Base-by-base conservation (phyloP, 2,329 filamentous ascomycete genomes). In the Fusarium virguliforme region DNA sequence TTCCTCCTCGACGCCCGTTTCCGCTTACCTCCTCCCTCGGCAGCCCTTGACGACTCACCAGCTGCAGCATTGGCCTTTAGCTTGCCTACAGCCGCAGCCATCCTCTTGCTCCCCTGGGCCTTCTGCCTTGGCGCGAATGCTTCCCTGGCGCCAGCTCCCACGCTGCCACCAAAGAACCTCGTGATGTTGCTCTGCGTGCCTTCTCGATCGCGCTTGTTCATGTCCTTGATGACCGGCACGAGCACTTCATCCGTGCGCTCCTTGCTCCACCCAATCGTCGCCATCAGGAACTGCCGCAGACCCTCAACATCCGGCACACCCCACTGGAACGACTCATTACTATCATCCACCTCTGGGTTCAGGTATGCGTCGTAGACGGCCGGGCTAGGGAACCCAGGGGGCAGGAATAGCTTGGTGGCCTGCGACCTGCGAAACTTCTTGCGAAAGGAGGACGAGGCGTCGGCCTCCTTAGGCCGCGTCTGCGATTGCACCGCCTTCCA, bases 181-280 rank as follows among this genome's bases (percentile, higher is more conserved):
- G 96, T 99, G 72, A 99, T 97, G 74, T 99, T 99, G 64, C 90
- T 91, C 84, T 99, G 96, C 18, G 95, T 98, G 7, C 96, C 96
- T 82, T 98, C 96, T 30, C 90, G 86, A 71, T 94, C 92, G 40
- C 96, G 87, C 4, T 90, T 89, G 79, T 98, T 98, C 93, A 99
- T 97, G 77, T 99, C 96, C 62, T 91, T 88, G 70, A 99, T 96
- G 1, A 99, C 97, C 0, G 96, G 96, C 1, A 99, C 94, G 2
- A 99, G 88, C 3, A 99, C 93, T 80, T 99, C 96, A 76, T 99
- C 96, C 0, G 95, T 98, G 8, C 94, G 87, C 80, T 98, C 95
- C 79, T 92, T 91, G 60, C 87, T 90, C 96, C 96, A 99, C 0
- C 96, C 96, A 73, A 99, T 94, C 2, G 95, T 98, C 1, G 89